A percentile compares a stretch with the other conserved stretches of the same genome.
These are phyloP conservation scores for Heimioporus sp. DNA, from an alignment of 768 basidiomycete species.

Conservation along the genomic window DNA sequence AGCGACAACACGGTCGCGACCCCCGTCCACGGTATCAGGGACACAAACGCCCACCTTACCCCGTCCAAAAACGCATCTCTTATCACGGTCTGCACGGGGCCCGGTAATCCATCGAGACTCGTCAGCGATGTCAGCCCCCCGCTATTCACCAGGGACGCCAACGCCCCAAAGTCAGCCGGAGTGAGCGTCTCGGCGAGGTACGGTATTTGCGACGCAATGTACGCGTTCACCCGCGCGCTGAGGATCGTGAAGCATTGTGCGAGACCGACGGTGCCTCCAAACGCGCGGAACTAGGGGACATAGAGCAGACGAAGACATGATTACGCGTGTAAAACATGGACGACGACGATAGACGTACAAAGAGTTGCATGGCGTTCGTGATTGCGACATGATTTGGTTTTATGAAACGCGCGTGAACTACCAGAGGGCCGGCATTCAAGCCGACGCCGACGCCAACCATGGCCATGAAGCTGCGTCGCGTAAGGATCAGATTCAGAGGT, in stretches of 20 bases:
- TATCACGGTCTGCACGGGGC: constrained; percentile 33
- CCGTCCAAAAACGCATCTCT: constrained; percentile 42
- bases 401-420: constrained; percentile 45
- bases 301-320: background rate
- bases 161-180: constrained; percentile 22
- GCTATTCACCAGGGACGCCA: constrained; percentile 23
- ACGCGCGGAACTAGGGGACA: constrained; percentile 37
- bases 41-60: constrained; percentile 44
- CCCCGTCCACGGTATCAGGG: constrained; percentile 47
- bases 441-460: constrained; percentile 46
- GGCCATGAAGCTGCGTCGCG: constrained; percentile 37
- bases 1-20: constrained; percentile 34
- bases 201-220: constrained; percentile 23
- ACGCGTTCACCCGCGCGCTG: constrained; percentile 38
- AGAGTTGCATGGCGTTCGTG: constrained; percentile 42
- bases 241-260: constrained; percentile 53
- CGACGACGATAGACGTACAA: constrained; percentile 33
- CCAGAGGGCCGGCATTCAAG: constrained; percentile 36
- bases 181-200: constrained; percentile 30
- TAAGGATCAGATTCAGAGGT: background rate
- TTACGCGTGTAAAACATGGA: background rate
- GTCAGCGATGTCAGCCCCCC: constrained; percentile 34
- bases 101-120: constrained; percentile 37
- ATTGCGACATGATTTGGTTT: constrained; percentile 42
- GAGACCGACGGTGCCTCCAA: constrained; percentile 54